phyloP scores from a whole-genome alignment of 257 asterid species.

The Hygrophila difformis region DNA sequence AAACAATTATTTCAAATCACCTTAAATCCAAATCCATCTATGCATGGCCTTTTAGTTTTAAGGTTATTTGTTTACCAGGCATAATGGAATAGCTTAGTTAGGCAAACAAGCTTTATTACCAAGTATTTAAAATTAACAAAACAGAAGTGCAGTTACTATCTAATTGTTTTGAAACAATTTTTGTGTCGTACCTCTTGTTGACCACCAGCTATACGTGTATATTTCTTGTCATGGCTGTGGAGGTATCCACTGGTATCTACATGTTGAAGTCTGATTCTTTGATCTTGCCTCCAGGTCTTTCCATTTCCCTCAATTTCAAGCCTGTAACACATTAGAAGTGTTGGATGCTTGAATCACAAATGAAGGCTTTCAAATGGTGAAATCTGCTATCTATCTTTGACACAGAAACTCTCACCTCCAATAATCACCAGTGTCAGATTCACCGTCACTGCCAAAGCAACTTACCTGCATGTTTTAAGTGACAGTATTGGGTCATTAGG shows the following conservation, averaged over 20 bases:
- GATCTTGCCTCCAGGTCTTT: conserved; percentile 98
- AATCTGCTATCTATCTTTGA: neutral
- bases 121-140: no score
- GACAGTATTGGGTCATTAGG: neutral
- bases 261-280: conserved; percentile 79
- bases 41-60: no score
- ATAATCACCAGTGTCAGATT: conserved; percentile 87
- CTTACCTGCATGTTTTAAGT: conserved; percentile 53
- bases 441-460: conserved; percentile 82
- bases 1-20: no score
- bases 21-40: no score
- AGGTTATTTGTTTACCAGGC: no score
- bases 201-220: conserved; percentile 97
- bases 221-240: conserved; percentile 97
- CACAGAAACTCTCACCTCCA: conserved; percentile 57
- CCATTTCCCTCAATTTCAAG: conserved; percentile 94
- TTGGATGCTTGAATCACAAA: no score
- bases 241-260: conserved; percentile 86
- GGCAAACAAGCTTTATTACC: no score
- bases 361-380: neutral
- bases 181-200: conserved; percentile 81
- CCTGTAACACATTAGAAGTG: conserved; percentile 25
- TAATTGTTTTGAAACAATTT: no score
- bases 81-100: no score
- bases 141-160: no score